A percentile compares a stretch with the other conserved stretches of the same genome.
These are phyloP conservation scores for Nannochloris sp. DNA, from an alignment of 139 green algal species.

Conservation along the genomic window DNA sequence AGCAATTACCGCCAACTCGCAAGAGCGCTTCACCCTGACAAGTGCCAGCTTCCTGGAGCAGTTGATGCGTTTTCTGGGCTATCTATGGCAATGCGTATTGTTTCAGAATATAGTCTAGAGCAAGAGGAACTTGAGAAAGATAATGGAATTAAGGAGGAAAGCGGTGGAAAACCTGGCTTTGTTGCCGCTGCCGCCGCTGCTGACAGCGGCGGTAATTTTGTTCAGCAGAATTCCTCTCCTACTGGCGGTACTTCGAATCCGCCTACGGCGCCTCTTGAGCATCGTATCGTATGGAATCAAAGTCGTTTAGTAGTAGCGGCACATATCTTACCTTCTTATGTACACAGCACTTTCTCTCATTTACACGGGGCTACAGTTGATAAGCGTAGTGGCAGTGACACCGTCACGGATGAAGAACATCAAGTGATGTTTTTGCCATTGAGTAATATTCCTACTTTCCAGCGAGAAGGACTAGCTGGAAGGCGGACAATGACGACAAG, in stretches of 20 bases:
- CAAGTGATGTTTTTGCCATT: constrained; percentile 14
- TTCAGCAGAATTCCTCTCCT: not conserved
- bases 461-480: not conserved
- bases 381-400: too few species aligned
- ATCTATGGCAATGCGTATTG: constrained; percentile 30
- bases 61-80: constrained; percentile 42
- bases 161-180: too few species aligned
- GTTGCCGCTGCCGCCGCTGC: too few species aligned
- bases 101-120: not conserved
- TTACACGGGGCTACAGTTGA: constrained; percentile 10
- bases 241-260: not conserved
- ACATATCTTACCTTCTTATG: not conserved
- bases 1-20: constrained; percentile 47
- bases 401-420: not conserved
- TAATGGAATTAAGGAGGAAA: not conserved
- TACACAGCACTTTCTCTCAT: not conserved
- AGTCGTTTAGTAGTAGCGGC: constrained; percentile 8
- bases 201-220: not conserved
- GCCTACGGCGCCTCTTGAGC: not conserved
- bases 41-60: constrained; percentile 40
- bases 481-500: too few species aligned
- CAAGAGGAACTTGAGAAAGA: too few species aligned
- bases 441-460: constrained; percentile 4
- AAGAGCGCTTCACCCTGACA: constrained; percentile 72
- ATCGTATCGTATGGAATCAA: constrained; percentile 5